Evolutionary conservation across 2,329 filamentous ascomycete species (phyloP).

Genomic region (Fusarium foetens): DNA sequence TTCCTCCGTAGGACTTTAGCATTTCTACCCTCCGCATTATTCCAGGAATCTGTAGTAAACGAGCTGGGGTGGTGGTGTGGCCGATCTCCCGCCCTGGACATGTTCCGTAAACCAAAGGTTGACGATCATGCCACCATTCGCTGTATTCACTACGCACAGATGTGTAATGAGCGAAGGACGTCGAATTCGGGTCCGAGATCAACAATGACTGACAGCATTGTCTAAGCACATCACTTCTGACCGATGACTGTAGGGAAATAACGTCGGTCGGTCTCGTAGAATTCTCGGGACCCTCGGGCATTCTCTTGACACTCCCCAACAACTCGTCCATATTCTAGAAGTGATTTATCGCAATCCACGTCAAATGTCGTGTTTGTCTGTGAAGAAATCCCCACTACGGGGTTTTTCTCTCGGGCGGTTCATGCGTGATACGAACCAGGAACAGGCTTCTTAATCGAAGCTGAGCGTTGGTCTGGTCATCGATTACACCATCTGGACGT

Average conservation of each 20-base stretch:
- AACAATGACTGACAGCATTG: neutral
- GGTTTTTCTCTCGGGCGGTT: neutral
- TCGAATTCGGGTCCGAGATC: neutral
- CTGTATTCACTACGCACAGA: neutral
- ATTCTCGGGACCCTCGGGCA: slow-evolving; percentile 2
- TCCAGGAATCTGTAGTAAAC: neutral
- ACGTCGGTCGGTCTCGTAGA: neutral
- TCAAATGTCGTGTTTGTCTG: neutral
- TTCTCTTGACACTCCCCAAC: slow-evolving; percentile 1
- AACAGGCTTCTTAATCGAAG: slow-evolving; percentile 9
- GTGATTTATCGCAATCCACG: neutral
- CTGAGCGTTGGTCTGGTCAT: neutral
- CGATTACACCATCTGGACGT: neutral
- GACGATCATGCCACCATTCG: neutral
- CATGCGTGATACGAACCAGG: slow-evolving; percentile 2
- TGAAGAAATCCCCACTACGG: neutral
- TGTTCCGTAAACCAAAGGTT: slow-evolving; percentile 1
- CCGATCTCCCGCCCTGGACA: slow-evolving; percentile 24
- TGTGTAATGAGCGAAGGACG: neutral
- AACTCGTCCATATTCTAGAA: neutral
- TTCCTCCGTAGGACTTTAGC: neutral
- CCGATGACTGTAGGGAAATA: neutral
- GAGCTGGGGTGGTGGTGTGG: slow-evolving; percentile 14
- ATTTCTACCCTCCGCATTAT: slow-evolving; percentile 3
- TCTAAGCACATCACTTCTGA: neutral